These are phyloP conservation scores for Elaeis guineensis DNA, from an alignment of 176 grass and related monocot species.

Conservation along the genomic window DNA sequence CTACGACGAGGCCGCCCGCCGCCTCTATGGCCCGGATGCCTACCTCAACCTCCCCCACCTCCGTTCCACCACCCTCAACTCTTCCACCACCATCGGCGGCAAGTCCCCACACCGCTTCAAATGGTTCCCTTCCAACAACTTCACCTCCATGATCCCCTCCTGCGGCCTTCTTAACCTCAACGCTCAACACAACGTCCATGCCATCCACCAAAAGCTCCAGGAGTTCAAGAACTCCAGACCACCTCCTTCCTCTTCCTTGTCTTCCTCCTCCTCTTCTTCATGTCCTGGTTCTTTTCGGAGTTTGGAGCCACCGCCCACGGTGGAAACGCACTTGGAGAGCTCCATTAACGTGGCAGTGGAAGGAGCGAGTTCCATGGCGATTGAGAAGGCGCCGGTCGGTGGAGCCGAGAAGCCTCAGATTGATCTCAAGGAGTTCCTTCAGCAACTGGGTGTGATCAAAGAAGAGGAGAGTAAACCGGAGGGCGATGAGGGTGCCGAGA, in stretches of 20 bases:
- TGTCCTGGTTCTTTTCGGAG: conserved; percentile 3
- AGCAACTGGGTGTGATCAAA: conserved; percentile 84
- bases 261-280: not conserved
- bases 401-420: conserved; percentile 67
- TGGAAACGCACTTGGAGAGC: conserved; percentile 5
- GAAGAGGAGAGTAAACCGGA: conserved; percentile 17
- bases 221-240: conserved; percentile 57
- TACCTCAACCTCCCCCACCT: conserved; percentile 97
- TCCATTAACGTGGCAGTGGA: not conserved
- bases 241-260: not conserved
- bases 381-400: not conserved
- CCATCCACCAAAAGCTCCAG: conserved; percentile 92
- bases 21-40: conserved; percentile 86
- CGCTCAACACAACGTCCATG: conserved; percentile 98
- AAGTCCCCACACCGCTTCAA: conserved; percentile 52
- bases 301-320: conserved; percentile 10
- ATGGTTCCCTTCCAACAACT: conserved; percentile 60
- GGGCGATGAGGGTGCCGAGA: not conserved
- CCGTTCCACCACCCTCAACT: conserved; percentile 24
- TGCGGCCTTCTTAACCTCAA: conserved; percentile 96
- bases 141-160: conserved; percentile 28
- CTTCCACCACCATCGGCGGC: conserved; percentile 6
- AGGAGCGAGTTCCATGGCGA: not conserved
- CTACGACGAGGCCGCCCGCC: conserved; percentile 86
- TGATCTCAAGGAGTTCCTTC: conserved; percentile 93